phyloP scores from a whole-genome alignment of 148 eudicot species.

The Silene conica region DNA sequence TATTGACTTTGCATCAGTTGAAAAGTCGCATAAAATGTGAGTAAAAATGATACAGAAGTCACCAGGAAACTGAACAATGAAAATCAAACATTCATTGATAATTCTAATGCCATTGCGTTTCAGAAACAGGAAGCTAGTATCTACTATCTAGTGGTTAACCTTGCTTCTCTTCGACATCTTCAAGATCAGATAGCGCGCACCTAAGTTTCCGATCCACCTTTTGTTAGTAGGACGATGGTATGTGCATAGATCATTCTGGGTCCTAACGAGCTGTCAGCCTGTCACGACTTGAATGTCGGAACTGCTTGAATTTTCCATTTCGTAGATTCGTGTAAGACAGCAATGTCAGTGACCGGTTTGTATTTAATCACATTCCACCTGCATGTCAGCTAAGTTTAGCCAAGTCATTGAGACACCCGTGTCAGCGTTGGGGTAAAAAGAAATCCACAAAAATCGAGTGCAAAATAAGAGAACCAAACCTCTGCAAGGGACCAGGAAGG shows the following conservation, averaged over 20 bases:
- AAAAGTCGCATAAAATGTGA: neutral
- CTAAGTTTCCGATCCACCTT: neutral
- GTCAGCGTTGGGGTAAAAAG: too few relatives aligned
- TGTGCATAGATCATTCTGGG: neutral
- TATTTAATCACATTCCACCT: too few relatives aligned
- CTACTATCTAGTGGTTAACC: neutral
- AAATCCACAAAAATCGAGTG: too few relatives aligned
- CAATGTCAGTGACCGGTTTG: neutral
- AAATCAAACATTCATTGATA: neutral
- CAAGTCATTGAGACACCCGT: too few relatives aligned
- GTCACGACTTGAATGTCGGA: neutral
- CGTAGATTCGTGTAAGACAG: neutral
- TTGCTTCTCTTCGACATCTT: neutral
- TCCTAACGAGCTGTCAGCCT: neutral
- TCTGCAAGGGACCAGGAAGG: neutral
- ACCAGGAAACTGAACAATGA: neutral
- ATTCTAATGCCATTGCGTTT: neutral
- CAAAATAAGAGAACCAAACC: slow-evolving; percentile 5
- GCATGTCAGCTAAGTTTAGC: too few relatives aligned
- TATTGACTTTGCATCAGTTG: too few relatives aligned
- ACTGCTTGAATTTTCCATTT: neutral
- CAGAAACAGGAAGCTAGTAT: neutral
- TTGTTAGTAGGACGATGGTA: neutral
- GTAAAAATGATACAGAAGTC: neutral
- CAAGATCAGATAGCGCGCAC: neutral